Evolutionary conservation across 495 filamentous ascomycete species (phyloP), one percentile per base, ranked within the genome.

Genomic region (Collariella sp.): DNA sequence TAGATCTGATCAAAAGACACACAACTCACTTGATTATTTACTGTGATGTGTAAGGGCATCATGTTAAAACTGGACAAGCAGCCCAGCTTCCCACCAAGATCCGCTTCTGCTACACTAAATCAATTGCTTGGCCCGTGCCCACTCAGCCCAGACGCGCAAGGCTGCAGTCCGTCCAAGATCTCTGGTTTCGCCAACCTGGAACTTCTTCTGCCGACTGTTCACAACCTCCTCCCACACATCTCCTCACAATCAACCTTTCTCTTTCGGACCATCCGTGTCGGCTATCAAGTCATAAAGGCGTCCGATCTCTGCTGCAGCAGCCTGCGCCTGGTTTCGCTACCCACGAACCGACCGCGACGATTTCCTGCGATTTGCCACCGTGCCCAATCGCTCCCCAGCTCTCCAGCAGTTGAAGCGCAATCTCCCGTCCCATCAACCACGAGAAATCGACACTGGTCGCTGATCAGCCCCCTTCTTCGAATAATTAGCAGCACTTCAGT

Each of bases 121-220:
- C n/a, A 38, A 13, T 36, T 31, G 13, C 42, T 11, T 50, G 47
- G 29, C 41, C 36, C 45, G 31, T 48, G 41, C 51, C 6, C 43
- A 19, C 5, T 26, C 23, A 31, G 20, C 35, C 19, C 20, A 49
- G 6, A 36, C 29, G 22, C 43, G 19, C 59, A 55, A 65, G 62
- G 62, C 62, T 64, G 46, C 60, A 58, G 55, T 34, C 52, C 41
- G 38, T 43, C 42, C 26, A 35, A 43, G 52, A 55, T 57, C 53
- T 54, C 57, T 49, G 45, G 67, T 69, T 69, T 67, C 64, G 66
- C 58, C 65, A 49, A 52, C 59, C 29, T n/a, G n/a, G n/a, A n/a
- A 56, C 52, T 59, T 46, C 54, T 48, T 60, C 60, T n/a, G n/a
- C 62, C 56, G 38, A 50, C 26, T 46, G 29, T 55, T 60, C 51